Evolutionary conservation across 1,284 basidiomycete species (phyloP), one percentile per base, ranked within the genome.

Genomic region (Sporisorium graminicola): DNA sequence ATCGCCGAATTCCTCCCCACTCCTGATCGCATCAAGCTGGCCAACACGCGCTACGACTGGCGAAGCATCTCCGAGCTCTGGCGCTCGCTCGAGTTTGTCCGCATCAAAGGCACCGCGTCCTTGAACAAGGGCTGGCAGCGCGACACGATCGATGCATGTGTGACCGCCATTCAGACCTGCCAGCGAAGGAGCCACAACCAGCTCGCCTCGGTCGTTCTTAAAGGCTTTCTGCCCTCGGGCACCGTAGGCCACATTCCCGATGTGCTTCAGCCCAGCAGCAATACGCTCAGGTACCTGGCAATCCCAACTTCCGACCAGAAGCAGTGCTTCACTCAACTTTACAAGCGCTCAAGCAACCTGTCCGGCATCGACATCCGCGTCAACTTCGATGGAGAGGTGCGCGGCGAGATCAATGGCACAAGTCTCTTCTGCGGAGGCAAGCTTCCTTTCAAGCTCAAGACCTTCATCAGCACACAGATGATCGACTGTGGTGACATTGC

Each of bases 111-210:
- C 26, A 44, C 10, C 27, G 18, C n/a, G n/a, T n/a, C n/a, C n/a
- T n/a, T n/a, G 6, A 1, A 3, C 10, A 27, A 37, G 0, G 63
- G 63, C 42, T 65, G 63, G 63, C 55, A 58, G 37, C 42, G 50
- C 20, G 63, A 65, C 24, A 65, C 56, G 4, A 42, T 65, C 20
- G 56, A 58, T 14, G 44, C 56, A 3, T 65, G 63, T 27, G 29
- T 65, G 26, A 29, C 43, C 4, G 63, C 63, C 4, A 65, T 65
- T 20, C 50, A 65, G 27, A 65, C 51, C 27, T 65, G 63, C 27
- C 63, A 58, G 35, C 63, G 63, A 24, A 50, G 63, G n/a, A 58
- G 56, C 13, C 63, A 49, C 33, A 43, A 33, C 44, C n/a, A 35
- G 14, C 18, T 65, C 10, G 14, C 63, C 33, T 33, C 42, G 16